Percentiles rank a stretch among this genome's conserved stretches.
Evolutionary conservation across 441 rosid species (phyloP).

Genomic region (Croton setiger): DNA sequence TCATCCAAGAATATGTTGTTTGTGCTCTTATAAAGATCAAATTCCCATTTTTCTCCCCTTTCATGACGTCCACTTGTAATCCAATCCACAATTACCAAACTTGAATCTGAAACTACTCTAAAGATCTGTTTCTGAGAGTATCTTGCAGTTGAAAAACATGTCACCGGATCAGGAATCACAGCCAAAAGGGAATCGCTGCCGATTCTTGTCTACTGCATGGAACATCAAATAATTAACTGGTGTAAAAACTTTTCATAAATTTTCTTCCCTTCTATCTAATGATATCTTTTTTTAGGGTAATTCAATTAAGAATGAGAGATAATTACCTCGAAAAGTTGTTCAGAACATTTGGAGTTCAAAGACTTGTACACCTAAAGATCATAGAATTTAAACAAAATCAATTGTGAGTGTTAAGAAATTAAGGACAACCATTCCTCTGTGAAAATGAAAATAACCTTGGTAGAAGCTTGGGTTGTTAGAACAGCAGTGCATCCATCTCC

Average conservation of each 20-base stretch:
- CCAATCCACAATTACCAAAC: conserved; percentile 84
- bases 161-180: conserved; percentile 88
- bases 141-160: conserved; percentile 88
- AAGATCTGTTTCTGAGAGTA: conserved; percentile 86
- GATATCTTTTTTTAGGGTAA: neutral
- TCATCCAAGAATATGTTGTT: conserved; percentile 63
- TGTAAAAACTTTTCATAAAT: neutral
- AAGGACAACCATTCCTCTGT: neutral
- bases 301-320: conserved; percentile 10
- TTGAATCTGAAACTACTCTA: conserved; percentile 59
- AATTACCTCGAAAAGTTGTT: conserved; percentile 68
- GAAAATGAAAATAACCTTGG: conserved; percentile 49
- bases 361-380: conserved; percentile 72
- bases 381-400: conserved; percentile 6
- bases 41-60: conserved; percentile 93
- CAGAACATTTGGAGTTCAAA: conserved; percentile 64
- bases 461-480: conserved; percentile 89
- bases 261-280: neutral
- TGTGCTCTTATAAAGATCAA: conserved; percentile 76
- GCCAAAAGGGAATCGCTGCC: conserved; percentile 68
- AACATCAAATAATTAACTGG: conserved; percentile 9
- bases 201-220: conserved; percentile 69
- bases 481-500: conserved; percentile 76
- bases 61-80: conserved; percentile 93
- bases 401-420: neutral